Evolutionary conservation across 2,329 filamentous ascomycete species (phyloP), one percentile per base, ranked within the genome.

Genomic region (Pseudocercospora eumusae): DNA sequence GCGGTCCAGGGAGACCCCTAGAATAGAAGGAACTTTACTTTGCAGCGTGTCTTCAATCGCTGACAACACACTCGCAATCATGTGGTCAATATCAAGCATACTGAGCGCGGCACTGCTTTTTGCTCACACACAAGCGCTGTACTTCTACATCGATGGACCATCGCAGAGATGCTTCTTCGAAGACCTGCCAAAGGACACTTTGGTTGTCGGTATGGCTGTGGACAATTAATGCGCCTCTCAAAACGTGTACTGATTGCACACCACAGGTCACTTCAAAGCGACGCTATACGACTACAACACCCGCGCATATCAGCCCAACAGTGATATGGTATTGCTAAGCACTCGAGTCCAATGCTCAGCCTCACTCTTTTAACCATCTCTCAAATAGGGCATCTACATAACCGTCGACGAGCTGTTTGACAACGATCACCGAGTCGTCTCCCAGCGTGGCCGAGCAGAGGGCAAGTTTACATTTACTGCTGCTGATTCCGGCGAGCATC

Each of bases 351-450:
- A 55, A 27, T 40, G 52, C 52, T 5, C 21, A 18, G 28, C n/a
- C 44, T 45, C 21, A 45, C 54, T 53, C 47, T 31, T 13, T 63
- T 65, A 59, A 65, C 57, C 36, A 31, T 27, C 23, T 44, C n/a
- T 11, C 67, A 6, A 10, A 13, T 59, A 74, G 72, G 88, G 85
- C 79, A 89, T 98, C 76, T 91, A 88, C 80, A 96, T 98, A 73
- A 93, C 91, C 15, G 93, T 98, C 61, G 93, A 97, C 85, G 95
- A 99, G 82, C 85, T 89, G 73, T 99, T 99, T 79, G 93, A 98
- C 84, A 93, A 96, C 78, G 89, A 98, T 82, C 95, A 99, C 85
- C 92, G 93, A 66, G 90, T 99, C 65, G 91, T 98, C 66, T 91
- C 88, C 68, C 92, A 96, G 79, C 88, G 89, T 64, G 93, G 93